Evolutionary conservation across 1,284 basidiomycete species (phyloP).

Genomic region (Cryptococcus hybrid): DNA sequence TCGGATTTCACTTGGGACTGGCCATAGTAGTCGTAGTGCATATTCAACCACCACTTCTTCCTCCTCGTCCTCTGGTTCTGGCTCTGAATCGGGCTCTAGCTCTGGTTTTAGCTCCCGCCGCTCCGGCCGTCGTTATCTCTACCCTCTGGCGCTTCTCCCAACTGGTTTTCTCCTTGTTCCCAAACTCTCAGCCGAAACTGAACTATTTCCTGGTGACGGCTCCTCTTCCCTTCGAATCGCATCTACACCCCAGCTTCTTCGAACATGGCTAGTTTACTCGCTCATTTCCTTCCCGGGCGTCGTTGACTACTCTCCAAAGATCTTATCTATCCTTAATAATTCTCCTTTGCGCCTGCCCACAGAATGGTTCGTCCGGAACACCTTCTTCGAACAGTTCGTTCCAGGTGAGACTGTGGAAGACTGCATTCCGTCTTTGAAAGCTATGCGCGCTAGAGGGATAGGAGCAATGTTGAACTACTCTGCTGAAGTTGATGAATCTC

Average conservation of each 20-base stretch:
- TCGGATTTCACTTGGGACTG: too few relatives aligned
- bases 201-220: not conserved
- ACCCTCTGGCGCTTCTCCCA: not conserved
- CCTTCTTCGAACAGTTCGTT: conserved; percentile 84
- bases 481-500: conserved; percentile 68
- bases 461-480: conserved; percentile 81
- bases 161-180: not conserved
- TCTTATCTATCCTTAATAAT: conserved; percentile 63
- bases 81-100: too few relatives aligned
- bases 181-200: not conserved
- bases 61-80: too few relatives aligned
- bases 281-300: conserved; percentile 73
- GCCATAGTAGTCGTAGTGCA: too few relatives aligned
- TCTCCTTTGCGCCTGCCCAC: conserved; percentile 59
- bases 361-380: conserved; percentile 69
- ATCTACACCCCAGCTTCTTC: conserved; percentile 50
- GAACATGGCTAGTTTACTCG: conserved; percentile 77
- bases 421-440: conserved; percentile 63
- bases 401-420: conserved; percentile 77
- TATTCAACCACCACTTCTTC: too few relatives aligned
- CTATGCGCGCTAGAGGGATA: conserved; percentile 64
- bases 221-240: not conserved
- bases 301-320: conserved; percentile 70
- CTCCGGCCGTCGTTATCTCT: too few relatives aligned
- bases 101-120: too few relatives aligned